Base-by-base conservation (phyloP, 2,329 filamentous ascomycete species). In the Chaetomium sp. region DNA sequence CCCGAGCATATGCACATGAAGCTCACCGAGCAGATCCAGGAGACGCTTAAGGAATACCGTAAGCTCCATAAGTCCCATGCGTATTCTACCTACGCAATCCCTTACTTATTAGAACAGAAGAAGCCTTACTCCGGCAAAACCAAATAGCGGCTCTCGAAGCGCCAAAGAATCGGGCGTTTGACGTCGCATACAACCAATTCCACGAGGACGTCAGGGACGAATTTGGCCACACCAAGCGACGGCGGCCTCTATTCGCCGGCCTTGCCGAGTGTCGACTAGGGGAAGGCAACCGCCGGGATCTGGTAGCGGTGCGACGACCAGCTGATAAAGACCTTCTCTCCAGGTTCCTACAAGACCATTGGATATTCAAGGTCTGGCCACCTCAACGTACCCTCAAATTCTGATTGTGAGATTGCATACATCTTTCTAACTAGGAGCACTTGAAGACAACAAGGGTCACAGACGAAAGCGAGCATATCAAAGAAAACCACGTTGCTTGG, bases 61-160 rank as follows among this genome's bases (percentile, higher is more conserved):
- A 19, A 42, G 35, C 16, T 42, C 3, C 4, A 13, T 42, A n/a
- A n/a, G n/a, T n/a, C 4, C 16, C 16, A 42, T 29, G 6, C 27
- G 27, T 29, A 2, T 42, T 4, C 35, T 7, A 42, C 4, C 19
- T 42, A 13, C 19, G 5, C 35, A 42, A 4, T 19, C 16, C 35
- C 35, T 42, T 3, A 42, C 35, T 42, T 19, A 19, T 13, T 57
- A 0, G 25, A 66, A 31, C n/a, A 56, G 45, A 59, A 51, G 49
- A 63, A 45, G 56, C 56, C 2, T 35, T 64, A 2, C 31, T 60
- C 25, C 33, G 56, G 3, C 56, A 64, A 50, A 47, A 23, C 25
- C 50, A 59, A 35, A 54, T 64, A 8, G 61, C 61, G 2, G 49
- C 21, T 5, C 38, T 65, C 31, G 57, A 53, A 16, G 8, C 31